Base-by-base conservation (phyloP, 1,139 yeast species). In the Blastobotrys buckinghamii region DNA sequence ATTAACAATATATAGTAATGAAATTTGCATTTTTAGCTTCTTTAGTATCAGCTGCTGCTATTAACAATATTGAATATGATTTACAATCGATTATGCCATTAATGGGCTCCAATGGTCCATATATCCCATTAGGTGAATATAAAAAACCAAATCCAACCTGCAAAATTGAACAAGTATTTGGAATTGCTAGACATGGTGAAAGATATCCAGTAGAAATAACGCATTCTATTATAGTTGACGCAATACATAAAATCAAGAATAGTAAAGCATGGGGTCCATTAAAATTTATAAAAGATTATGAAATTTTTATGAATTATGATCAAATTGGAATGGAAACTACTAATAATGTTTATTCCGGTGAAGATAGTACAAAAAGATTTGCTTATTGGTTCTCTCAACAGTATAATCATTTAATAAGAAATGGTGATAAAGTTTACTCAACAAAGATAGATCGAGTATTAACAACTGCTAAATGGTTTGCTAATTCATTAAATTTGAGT, bases 141-240 rank as follows among this genome's bases (percentile, higher is more conserved):
- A 36, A n/a, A 13, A 10, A 13, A 29, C 57, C 68, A 1, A 88
- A 89, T 9, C 69, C 62, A 2, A 71, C 71, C 44, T 78, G 86
- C 59, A 62, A 68, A 8, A 71, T 82, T 44, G 82, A 80, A 53
- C 88, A 81, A 62, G 85, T 82, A n/a, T 81, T 80, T 54, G 65
- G 79, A 52, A 66, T 79, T 44, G 72, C 76, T 50, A 76, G 92
- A 60, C 92, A 84, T 58, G 92, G 90, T 15, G 89, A 82, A 60
- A 70, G 92, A 57, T 84, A 72, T 61, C 89, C 88, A 15, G 60
- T 56, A 41, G 51, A 27, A 34, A 49, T 13, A 10, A 24, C 37
- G 12, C 9, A 4, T 19, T 13, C n/a, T 2, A 3, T 33, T 9
- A 26, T 36, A 12, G 42, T 34, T 6, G 17, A 29, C 1, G 27